Evolutionary conservation across 306 rosid genomes (phyloP).

Genomic region (Prunus campanulata): DNA sequence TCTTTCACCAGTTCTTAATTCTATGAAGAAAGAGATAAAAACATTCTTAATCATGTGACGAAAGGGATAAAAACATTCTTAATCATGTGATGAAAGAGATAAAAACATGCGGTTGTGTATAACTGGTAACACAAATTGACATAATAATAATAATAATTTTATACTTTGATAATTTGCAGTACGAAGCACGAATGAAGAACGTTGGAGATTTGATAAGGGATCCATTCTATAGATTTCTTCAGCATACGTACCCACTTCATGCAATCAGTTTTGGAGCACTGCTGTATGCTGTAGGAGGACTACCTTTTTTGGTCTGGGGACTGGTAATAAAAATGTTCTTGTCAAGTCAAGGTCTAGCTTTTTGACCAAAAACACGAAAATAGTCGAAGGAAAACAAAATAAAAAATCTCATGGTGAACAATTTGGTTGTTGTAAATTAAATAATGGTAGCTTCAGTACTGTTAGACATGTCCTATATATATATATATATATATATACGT

Average conservation of each 20-base stretch:
- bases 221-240: conserved; percentile 54
- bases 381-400: neutral
- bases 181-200: conserved; percentile 55
- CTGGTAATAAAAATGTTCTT: conserved; percentile 44
- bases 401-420: neutral
- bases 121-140: neutral
- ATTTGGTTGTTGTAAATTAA: no score
- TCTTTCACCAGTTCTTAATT: neutral
- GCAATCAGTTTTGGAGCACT: conserved; percentile 69
- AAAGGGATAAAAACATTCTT: no score
- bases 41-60: no score
- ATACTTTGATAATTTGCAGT: conserved; percentile 37
- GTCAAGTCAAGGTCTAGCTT: neutral
- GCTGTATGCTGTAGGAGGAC: conserved; percentile 64
- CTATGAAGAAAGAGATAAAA: no score
- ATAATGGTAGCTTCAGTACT: no score
- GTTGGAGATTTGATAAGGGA: conserved; percentile 76
- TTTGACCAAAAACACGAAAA: neutral
- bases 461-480: no score
- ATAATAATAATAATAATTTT: neutral
- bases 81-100: no score
- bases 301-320: conserved; percentile 87
- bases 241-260: conserved; percentile 57
- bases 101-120: no score
- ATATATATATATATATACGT: no score